phyloP scores from a whole-genome alignment of 768 basidiomycete genomes.

The Clavulina sp. region DNA sequence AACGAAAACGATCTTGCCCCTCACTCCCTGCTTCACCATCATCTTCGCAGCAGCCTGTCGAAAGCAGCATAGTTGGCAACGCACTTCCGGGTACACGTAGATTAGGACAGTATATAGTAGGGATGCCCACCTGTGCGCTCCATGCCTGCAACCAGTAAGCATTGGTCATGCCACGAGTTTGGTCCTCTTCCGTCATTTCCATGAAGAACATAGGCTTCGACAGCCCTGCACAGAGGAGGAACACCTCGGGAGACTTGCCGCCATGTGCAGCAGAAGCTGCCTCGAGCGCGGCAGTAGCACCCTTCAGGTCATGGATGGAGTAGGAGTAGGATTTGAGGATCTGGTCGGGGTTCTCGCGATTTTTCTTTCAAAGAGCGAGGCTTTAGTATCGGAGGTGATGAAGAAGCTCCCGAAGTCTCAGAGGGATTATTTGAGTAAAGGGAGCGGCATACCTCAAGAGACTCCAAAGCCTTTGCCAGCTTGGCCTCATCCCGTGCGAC shows the following conservation, averaged over 20 bases:
- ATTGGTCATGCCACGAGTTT: constrained; percentile 39
- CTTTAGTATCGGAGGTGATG: neutral
- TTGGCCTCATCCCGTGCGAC: constrained; percentile 58
- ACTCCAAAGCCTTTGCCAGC: constrained; percentile 38
- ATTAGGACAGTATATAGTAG: neutral
- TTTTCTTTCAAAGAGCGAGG: neutral
- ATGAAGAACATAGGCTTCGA: constrained; percentile 57
- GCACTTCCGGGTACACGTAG: no score
- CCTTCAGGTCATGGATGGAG: constrained; percentile 34
- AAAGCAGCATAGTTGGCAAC: no score
- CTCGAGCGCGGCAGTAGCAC: constrained; percentile 43
- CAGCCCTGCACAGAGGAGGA: constrained; percentile 67
- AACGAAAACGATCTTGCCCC: constrained; percentile 60
- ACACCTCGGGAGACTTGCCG: constrained; percentile 49
- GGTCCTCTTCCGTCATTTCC: constrained; percentile 42
- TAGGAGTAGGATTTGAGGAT: constrained; percentile 48
- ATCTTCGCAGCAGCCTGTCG: constrained; percentile 45
- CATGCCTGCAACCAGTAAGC: constrained; percentile 41
- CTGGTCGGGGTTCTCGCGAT: constrained; percentile 22
- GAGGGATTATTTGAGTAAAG: no score
- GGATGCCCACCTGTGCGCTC: constrained; percentile 29
- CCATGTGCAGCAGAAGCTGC: constrained; percentile 36
- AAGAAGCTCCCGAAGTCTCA: neutral
- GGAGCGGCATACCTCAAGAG: constrained; percentile 47
- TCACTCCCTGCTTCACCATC: constrained; percentile 36